Percentiles rank a stretch among this genome's conserved stretches.
Conservation (phyloP, 768 basidiomycete species). For the Leccinum truebloodii region DNA sequence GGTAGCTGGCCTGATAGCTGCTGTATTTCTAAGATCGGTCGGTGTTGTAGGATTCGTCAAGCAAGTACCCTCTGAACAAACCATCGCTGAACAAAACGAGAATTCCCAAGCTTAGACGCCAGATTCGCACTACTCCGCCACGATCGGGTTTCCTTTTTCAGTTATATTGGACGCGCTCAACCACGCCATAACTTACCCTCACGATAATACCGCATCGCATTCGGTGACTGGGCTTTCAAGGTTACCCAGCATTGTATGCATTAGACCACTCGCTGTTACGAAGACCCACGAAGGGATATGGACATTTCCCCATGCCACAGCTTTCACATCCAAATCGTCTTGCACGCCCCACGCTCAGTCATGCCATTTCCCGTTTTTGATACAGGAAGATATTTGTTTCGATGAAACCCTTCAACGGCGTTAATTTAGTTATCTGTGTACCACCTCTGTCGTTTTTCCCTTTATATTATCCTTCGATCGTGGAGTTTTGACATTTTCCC, state of each 20-base stretch:
- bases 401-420: not conserved
- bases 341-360: not conserved
- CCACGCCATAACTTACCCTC: not conserved
- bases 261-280: not conserved
- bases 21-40: conserved; percentile 40
- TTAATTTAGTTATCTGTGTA: not conserved
- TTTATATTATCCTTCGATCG: not conserved
- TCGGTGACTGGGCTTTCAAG: not conserved
- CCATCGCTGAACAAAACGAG: conserved; percentile 15
- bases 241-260: not conserved
- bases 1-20: conserved; percentile 34
- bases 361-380: not conserved
- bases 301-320: not conserved
- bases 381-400: not conserved
- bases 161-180: not conserved
- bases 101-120: conserved; percentile 7
- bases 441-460: not conserved
- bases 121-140: not conserved
- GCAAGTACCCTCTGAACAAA: conserved; percentile 24
- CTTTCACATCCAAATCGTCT: not conserved
- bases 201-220: conserved; percentile 4
- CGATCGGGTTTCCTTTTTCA: not conserved
- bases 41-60: conserved; percentile 40
- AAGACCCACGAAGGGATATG: conserved; percentile 8
- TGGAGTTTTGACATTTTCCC: not conserved